These are phyloP conservation scores for Microcera coccophila DNA, from an alignment of 2,329 filamentous ascomycete genomes.

Conservation along the genomic window DNA sequence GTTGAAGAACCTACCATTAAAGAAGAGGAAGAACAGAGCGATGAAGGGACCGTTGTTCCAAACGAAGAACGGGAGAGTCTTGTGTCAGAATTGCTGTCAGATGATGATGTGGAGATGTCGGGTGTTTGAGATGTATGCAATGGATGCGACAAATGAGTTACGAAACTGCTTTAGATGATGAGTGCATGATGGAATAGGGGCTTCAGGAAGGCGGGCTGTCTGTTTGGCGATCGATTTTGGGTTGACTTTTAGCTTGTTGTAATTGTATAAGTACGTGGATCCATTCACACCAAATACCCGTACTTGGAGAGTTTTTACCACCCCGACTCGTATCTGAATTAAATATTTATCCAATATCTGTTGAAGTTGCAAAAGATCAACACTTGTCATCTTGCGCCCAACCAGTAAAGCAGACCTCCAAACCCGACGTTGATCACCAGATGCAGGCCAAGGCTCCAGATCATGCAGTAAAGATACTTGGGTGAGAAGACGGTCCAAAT, in stretches of 20 bases:
- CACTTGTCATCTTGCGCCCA: conserved; percentile 39
- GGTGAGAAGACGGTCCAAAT: conserved; percentile 99
- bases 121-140: conserved; percentile 19
- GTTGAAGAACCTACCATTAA: conserved; percentile 44
- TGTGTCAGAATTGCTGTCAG: conserved; percentile 32
- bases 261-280: conserved; percentile 6
- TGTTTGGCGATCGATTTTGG: conserved; percentile 14
- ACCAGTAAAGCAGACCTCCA: conserved; percentile 55
- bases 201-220: conserved; percentile 9
- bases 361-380: too few relatives aligned
- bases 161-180: conserved; percentile 19
- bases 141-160: conserved; percentile 15
- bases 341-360: too few relatives aligned
- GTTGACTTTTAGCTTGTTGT: conserved; percentile 10
- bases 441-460: conserved; percentile 84
- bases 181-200: conserved; percentile 10
- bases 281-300: too few relatives aligned
- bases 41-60: conserved; percentile 31
- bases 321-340: too few relatives aligned
- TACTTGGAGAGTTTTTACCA: too few relatives aligned
- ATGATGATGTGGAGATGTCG: conserved; percentile 35
- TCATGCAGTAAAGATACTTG: conserved; percentile 89
- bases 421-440: conserved; percentile 64
- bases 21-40: conserved; percentile 44
- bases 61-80: conserved; percentile 32